Percentiles rank a stretch among this genome's conserved stretches.
Conservation (phyloP, 495 filamentous ascomycete genomes). For the Penicillium maclennaniae region DNA sequence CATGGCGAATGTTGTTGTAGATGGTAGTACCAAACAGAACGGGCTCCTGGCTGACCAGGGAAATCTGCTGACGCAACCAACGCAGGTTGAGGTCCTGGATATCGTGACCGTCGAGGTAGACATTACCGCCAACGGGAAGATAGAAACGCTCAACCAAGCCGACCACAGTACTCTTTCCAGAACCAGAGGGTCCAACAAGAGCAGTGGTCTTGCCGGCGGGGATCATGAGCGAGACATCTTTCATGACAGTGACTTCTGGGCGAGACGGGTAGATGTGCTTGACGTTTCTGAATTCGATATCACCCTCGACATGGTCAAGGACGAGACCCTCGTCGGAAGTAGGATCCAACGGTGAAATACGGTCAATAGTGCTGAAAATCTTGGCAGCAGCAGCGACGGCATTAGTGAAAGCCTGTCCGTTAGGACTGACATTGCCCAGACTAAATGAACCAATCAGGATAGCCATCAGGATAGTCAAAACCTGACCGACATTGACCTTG, state of each 20-base stretch:
- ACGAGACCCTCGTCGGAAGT: slow-evolving; percentile 64
- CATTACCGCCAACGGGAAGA: slow-evolving; percentile 72
- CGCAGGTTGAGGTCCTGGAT: slow-evolving; percentile 77
- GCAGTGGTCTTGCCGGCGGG: slow-evolving; percentile 85
- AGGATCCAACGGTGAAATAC: slow-evolving; percentile 82
- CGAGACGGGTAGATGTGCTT: slow-evolving; percentile 93
- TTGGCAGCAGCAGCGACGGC: slow-evolving; percentile 80
- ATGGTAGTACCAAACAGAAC: slow-evolving; percentile 76
- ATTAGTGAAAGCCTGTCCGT: slow-evolving; percentile 78
- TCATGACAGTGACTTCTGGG: slow-evolving; percentile 82
- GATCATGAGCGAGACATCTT: slow-evolving; percentile 71
- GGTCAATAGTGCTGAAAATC: slow-evolving; percentile 90
- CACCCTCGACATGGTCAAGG: slow-evolving; percentile 68
- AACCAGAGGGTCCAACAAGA: slow-evolving; percentile 81
- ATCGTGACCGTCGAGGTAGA: slow-evolving; percentile 81
- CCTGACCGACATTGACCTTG: slow-evolving; percentile 50
- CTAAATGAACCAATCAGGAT: slow-evolving; percentile 91
- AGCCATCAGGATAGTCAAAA: slow-evolving; percentile 79
- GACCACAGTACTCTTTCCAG: slow-evolving; percentile 89
- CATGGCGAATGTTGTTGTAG: slow-evolving; percentile 79
- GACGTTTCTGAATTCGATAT: slow-evolving; percentile 76
- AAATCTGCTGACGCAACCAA: slow-evolving; percentile 89
- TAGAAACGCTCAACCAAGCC: slow-evolving; percentile 93
- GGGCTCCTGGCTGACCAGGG: slow-evolving; percentile 79
- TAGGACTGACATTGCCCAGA: slow-evolving; percentile 83